Conservation (phyloP, 305 asterid genomes). For the Fraxinus sp. region DNA sequence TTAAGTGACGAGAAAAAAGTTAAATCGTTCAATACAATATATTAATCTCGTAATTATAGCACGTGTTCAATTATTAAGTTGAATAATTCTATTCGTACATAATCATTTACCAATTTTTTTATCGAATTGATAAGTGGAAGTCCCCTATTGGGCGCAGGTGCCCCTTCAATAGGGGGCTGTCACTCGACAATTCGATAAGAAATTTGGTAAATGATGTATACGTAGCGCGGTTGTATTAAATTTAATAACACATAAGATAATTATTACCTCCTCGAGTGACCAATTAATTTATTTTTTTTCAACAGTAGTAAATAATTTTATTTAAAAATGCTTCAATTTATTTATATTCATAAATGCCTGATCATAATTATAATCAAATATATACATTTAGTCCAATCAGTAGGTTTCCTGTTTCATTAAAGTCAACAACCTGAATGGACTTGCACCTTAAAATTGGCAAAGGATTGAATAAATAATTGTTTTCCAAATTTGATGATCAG, state of each 20-base stretch:
- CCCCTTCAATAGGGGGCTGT: too few species aligned
- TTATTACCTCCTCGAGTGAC: background rate
- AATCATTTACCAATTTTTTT: too few species aligned
- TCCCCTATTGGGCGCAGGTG: too few species aligned
- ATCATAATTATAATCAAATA: background rate
- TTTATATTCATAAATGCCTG: background rate
- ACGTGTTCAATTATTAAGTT: background rate
- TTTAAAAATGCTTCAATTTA: background rate
- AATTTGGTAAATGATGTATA: too few species aligned
- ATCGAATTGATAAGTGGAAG: too few species aligned
- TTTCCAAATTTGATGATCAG: conserved; percentile 8
- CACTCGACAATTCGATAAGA: too few species aligned
- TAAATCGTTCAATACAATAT: background rate
- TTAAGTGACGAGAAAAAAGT: background rate
- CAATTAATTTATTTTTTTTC: background rate
- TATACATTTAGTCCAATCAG: conserved; percentile 16
- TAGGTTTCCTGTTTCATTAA: conserved; percentile 43
- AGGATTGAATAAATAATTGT: background rate
- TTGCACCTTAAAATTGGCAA: conserved; percentile 23
- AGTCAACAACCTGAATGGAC: conserved; percentile 38
- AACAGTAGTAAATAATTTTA: background rate
- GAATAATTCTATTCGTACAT: too few species aligned
- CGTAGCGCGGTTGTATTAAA: background rate
- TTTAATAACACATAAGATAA: background rate
- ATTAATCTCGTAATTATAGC: too few species aligned